A percentile compares a stretch with the other conserved stretches of the same genome.
phyloP scores from a whole-genome alignment of 352 stramenopile genomes.

The Phytophthora pistaciae region DNA sequence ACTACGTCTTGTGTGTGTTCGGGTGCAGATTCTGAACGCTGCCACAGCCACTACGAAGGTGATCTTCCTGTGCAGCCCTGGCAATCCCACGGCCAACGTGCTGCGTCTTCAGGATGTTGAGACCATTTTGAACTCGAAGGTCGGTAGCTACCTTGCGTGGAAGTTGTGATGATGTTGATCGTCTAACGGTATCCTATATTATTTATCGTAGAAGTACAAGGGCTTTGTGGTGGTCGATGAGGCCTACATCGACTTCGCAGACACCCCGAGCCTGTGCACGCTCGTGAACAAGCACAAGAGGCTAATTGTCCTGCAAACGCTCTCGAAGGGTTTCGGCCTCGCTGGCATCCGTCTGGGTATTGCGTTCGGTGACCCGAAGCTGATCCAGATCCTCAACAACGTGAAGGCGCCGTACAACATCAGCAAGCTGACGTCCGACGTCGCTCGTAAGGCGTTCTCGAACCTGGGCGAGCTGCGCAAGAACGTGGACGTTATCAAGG shows the following conservation, averaged over 20 bases:
- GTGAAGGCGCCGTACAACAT: conserved; percentile 99
- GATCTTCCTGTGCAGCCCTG: conserved; percentile 98
- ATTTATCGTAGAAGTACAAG: conserved; percentile 69
- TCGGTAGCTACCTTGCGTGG: conserved; percentile 29
- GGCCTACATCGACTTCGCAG: conserved; percentile 98
- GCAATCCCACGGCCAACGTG: conserved; percentile 97
- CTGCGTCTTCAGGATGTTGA: conserved; percentile 93
- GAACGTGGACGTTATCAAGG: conserved; percentile 80
- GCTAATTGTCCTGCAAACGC: conserved; percentile 97
- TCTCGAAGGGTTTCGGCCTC: conserved; percentile 98
- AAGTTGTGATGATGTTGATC: neutral
- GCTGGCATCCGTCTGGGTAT: conserved; percentile 95
- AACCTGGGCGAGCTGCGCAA: conserved; percentile 61
- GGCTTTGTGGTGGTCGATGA: conserved; percentile 99
- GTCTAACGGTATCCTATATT: conserved; percentile 1
- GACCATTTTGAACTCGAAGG: conserved; percentile 85
- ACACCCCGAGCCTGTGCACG: conserved; percentile 75
- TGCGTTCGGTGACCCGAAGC: conserved; percentile 90
- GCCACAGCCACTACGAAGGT: conserved; percentile 95
- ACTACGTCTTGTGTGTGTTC: neutral
- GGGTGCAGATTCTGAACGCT: conserved; percentile 84
- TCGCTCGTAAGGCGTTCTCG: conserved; percentile 72
- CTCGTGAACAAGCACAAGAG: conserved; percentile 94
- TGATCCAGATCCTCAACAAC: conserved; percentile 99
- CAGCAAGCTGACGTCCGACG: conserved; percentile 95